Percentiles rank a stretch among this genome's conserved stretches.
Conservation (phyloP, 331 rosid genomes). For the Rhamnella rubrinervis region DNA sequence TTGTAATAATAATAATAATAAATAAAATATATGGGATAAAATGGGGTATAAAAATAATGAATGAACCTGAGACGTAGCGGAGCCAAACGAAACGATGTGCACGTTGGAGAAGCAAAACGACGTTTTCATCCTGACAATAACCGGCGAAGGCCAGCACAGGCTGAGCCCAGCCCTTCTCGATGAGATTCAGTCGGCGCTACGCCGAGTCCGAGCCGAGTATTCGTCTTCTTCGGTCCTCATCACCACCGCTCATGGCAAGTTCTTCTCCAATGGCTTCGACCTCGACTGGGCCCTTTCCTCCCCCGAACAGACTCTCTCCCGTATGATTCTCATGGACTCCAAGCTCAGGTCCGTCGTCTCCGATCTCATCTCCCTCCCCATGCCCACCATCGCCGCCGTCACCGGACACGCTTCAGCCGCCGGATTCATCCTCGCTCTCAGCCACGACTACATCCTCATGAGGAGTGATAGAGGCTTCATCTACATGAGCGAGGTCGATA, state of each 20-base stretch:
- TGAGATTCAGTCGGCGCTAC: slow-evolving; percentile 49
- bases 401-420: slow-evolving; percentile 83
- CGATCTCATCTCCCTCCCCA: slow-evolving; percentile 62
- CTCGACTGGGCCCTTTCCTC: slow-evolving; percentile 43
- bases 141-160: slow-evolving; percentile 67
- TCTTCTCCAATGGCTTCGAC: slow-evolving; percentile 91
- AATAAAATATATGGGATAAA: no score
- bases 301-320: slow-evolving; percentile 8
- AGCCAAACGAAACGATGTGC: slow-evolving; percentile 42
- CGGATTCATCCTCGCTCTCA: slow-evolving; percentile 59
- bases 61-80: no score
- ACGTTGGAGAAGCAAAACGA: slow-evolving; percentile 58
- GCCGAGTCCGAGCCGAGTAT: slow-evolving; percentile 38
- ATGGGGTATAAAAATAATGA: no score
- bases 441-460: slow-evolving; percentile 76
- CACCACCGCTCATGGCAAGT: slow-evolving; percentile 87
- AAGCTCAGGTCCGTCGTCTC: slow-evolving; percentile 45
- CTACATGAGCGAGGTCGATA: slow-evolving; percentile 89
- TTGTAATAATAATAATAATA: no score
- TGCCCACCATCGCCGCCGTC: slow-evolving; percentile 82
- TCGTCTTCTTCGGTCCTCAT: slow-evolving; percentile 53
- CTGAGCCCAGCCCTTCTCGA: slow-evolving; percentile 65
- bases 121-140: slow-evolving; percentile 64
- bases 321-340: slow-evolving; percentile 22
- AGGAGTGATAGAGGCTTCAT: slow-evolving; percentile 70